phyloP scores from a whole-genome alignment of 139 green algal genomes.

The Chlamydomonas sphaeroides region DNA sequence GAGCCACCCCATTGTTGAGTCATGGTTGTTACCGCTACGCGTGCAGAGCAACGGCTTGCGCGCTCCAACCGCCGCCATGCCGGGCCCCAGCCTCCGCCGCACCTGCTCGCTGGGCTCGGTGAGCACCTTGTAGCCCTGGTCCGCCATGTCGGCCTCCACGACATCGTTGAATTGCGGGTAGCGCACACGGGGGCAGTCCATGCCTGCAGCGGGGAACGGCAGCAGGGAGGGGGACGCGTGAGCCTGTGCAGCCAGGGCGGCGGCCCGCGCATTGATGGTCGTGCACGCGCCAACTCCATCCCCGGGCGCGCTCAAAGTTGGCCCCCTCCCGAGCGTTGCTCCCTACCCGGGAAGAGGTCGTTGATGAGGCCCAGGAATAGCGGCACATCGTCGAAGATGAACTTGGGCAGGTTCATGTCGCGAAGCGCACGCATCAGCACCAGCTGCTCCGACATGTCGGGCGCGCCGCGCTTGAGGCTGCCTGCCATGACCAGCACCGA shows the following conservation, averaged over 20 bases:
- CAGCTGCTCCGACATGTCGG: conserved; percentile 79
- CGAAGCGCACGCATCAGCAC: conserved; percentile 88
- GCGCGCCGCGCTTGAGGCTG: conserved; percentile 80
- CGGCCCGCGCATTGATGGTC: too few species aligned
- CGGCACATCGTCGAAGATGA: conserved; percentile 89
- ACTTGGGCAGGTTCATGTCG: conserved; percentile 94
- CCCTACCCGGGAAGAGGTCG: conserved; percentile 67
- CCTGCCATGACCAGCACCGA: conserved; percentile 87
- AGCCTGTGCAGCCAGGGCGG: too few species aligned
- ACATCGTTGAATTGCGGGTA: conserved; percentile 88
- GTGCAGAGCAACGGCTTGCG: background rate
- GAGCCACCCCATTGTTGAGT: too few species aligned
- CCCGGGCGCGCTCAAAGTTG: too few species aligned
- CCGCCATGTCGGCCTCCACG: conserved; percentile 83
- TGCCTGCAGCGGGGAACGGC: conserved; percentile 45
- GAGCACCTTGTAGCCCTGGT: conserved; percentile 76
- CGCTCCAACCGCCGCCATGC: background rate
- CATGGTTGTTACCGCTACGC: too few species aligned
- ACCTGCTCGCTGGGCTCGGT: conserved; percentile 64
- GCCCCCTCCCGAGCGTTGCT: too few species aligned
- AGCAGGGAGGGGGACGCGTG: background rate
- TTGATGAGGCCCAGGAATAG: conserved; percentile 90
- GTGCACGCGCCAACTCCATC: too few species aligned
- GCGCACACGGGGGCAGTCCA: conserved; percentile 77
- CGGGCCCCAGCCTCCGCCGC: background rate